Evolutionary conservation across 306 rosid genomes (phyloP), one percentile per base, ranked within the genome.

Genomic region (Trifolium fragiferum): DNA sequence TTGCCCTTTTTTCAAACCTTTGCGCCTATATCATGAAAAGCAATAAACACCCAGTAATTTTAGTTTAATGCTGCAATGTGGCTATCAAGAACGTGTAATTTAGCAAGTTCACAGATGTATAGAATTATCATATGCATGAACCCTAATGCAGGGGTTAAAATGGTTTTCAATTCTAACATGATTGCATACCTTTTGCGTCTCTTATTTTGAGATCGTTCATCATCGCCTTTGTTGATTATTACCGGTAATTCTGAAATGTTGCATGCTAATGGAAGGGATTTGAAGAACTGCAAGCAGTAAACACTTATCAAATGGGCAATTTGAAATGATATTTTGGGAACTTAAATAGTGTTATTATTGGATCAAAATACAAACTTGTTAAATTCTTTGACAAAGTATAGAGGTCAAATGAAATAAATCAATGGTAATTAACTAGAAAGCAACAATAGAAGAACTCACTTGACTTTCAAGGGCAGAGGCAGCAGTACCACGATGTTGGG

Each of bases 21-120:
- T 87, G 35, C 54, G 83, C 83, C 89, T 84, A 72, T 49, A 61
- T 59, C 72, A 82, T 54, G 70, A 46, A 82, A 81, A 80, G 6
- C 15, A 70, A 79, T 51, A 70, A 54, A 69, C 50, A 74, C 72
- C 8, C 1, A 1, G 5, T 66, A 55, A 75, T 5, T 33, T 62
- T 47, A 14, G 70, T 47, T 16, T 23, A 32, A 41, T 74, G n/a
- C 18, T 32, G 27, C 30, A 38, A 21, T 72, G 10, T 15, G 15
- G 27, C 21, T 27, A 47, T 27, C 35, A 62, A 25, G 2, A 41
- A 6, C 59, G 50, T 25, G 41, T 76, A 38, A 76, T 53, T 38
- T 38, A 12, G 20, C n/a, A 57, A 57, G 33, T 76, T 37, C 10
- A 58, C 61, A 5, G n/a, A 14, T 19, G 66, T 18, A 23, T 23